Evolutionary conservation across 768 basidiomycete species (phyloP).

Genomic region (Tylopilus subfusipes): DNA sequence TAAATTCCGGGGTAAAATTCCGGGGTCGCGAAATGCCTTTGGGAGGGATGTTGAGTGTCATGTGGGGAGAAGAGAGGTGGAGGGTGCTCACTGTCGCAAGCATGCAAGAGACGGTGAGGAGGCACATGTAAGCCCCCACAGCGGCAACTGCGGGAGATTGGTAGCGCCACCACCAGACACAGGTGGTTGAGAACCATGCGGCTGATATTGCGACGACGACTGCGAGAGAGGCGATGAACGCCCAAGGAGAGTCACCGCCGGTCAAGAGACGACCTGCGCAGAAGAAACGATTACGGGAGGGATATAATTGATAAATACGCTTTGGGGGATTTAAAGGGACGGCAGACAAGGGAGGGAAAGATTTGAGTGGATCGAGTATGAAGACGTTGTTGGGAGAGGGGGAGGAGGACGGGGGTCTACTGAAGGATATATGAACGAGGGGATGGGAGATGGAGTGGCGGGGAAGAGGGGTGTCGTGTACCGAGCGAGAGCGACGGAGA

Average conservation of each 20-base stretch:
- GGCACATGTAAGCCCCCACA: slow-evolving; percentile 58
- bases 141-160: slow-evolving; percentile 67
- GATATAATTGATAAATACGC: slow-evolving; percentile 61
- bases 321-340: slow-evolving; percentile 33
- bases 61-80: background rate
- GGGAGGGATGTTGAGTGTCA: background rate
- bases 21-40: slow-evolving; percentile 78
- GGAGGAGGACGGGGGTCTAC: slow-evolving; percentile 19
- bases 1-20: slow-evolving; percentile 83
- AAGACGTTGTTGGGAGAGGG: slow-evolving; percentile 30
- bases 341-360: slow-evolving; percentile 33
- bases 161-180: slow-evolving; percentile 85
- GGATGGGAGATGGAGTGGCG: slow-evolving; percentile 20
- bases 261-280: slow-evolving; percentile 69
- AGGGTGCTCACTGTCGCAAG: slow-evolving; percentile 58
- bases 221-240: slow-evolving; percentile 64
- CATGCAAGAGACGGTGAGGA: slow-evolving; percentile 74
- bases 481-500: slow-evolving; percentile 7
- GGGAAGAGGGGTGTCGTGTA: slow-evolving; percentile 9
- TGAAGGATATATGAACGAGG: slow-evolving; percentile 26
- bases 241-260: slow-evolving; percentile 82
- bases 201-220: slow-evolving; percentile 67
- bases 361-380: slow-evolving; percentile 29
- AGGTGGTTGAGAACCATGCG: slow-evolving; percentile 85
- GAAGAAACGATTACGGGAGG: slow-evolving; percentile 76